Conservation (phyloP, 805 yeast genomes). For the Debaryomyces maramus region DNA sequence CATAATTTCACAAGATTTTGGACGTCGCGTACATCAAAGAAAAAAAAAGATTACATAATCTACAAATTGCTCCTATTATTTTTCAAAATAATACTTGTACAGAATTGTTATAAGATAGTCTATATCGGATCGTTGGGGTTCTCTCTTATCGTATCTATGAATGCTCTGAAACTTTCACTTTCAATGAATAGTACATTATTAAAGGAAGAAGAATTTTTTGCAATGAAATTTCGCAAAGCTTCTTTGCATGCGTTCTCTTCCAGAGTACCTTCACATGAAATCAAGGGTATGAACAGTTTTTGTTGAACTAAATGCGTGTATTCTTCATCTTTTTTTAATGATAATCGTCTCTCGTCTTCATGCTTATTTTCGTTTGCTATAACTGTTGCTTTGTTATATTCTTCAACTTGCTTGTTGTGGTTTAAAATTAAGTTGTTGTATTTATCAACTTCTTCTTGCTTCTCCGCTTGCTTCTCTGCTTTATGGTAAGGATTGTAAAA, state of each 20-base stretch:
- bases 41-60: no score
- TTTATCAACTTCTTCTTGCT: conserved; percentile 8
- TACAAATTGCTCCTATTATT: no score
- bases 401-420: conserved; percentile 14
- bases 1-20: no score
- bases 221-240: conserved; percentile 10
- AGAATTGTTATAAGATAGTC: no score
- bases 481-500: background rate
- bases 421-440: conserved; percentile 11
- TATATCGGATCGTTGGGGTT: conserved; percentile 7
- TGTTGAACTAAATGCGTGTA: background rate
- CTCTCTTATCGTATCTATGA: conserved; percentile 8
- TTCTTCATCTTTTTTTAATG: background rate
- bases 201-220: conserved; percentile 10
- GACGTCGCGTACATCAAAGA: no score
- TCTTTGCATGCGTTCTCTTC: conserved; percentile 8
- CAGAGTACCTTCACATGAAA: background rate
- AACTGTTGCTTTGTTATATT: conserved; percentile 10
- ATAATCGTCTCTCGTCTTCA: background rate
- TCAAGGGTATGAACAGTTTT: background rate
- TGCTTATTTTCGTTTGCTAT: conserved; percentile 2
- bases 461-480: conserved; percentile 3
- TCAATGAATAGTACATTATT: conserved; percentile 10
- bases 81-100: no score
- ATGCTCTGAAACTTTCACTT: conserved; percentile 9